phyloP scores from a whole-genome alignment of 345 rosid species.

The Boechera divaricarpa region DNA sequence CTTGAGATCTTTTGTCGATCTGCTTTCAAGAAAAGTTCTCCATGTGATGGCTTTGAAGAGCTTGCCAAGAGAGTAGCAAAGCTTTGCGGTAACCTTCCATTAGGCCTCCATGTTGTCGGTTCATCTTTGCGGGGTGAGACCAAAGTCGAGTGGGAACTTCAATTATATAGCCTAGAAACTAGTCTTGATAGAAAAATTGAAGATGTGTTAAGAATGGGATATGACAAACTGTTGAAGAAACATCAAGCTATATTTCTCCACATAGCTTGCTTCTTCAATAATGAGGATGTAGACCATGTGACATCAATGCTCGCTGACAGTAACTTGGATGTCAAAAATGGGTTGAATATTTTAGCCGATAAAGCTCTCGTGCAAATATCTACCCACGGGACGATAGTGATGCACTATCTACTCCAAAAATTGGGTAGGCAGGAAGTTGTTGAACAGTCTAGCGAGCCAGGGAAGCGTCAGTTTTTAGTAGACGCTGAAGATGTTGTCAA shows the following conservation, averaged over 20 bases:
- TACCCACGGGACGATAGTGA: neutral
- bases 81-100: neutral
- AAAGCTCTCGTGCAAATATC: neutral
- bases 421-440: neutral
- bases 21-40: neutral
- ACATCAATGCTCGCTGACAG: neutral
- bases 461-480: conserved; percentile 25
- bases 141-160: too few species aligned
- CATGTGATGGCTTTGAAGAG: neutral
- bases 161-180: too few species aligned
- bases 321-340: conserved; percentile 1
- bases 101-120: neutral
- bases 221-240: too few species aligned
- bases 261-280: too few species aligned
- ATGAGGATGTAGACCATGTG: neutral
- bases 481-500: conserved; percentile 23
- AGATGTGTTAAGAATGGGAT: too few species aligned
- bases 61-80: neutral
- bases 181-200: too few species aligned
- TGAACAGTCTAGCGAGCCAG: conserved; percentile 7
- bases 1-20: neutral
- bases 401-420: conserved; percentile 5
- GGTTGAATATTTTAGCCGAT: neutral
- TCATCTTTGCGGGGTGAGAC: neutral
- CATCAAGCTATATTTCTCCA: too few species aligned